Conservation (phyloP, 1,284 basidiomycete species). For the Xerocomus cyaneibrunnescens region DNA sequence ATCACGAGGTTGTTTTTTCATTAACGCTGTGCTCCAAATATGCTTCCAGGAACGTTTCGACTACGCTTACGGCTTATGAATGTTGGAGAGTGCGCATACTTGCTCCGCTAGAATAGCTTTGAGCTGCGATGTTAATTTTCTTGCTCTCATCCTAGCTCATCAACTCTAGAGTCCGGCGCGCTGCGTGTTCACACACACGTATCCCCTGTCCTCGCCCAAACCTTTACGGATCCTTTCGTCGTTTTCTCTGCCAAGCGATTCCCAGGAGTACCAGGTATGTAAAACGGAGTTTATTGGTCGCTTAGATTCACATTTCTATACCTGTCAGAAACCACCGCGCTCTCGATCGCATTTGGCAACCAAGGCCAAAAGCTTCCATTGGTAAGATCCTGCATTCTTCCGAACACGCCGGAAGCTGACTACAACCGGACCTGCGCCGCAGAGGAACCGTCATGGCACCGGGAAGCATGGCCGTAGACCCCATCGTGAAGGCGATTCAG, state of each 20-base stretch:
- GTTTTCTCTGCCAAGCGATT: constrained; percentile 92
- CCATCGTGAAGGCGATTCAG: constrained; percentile 51
- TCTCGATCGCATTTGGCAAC: constrained; percentile 88
- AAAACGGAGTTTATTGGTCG: constrained; percentile 14
- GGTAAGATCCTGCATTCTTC: constrained; percentile 46
- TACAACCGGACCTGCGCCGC: constrained; percentile 15
- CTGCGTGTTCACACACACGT: constrained; percentile 58
- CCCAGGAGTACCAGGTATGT: constrained; percentile 85
- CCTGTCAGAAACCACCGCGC: constrained; percentile 73
- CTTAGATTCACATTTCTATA: constrained; percentile 15
- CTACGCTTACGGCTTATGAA: constrained; percentile 82
- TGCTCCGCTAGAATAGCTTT: constrained; percentile 14
- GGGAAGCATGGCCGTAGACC: constrained; percentile 54
- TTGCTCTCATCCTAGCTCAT: constrained; percentile 48
- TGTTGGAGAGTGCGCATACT: constrained; percentile 69
- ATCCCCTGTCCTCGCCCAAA: constrained; percentile 78
- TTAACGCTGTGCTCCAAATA: constrained; percentile 22
- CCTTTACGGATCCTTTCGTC: constrained; percentile 84
- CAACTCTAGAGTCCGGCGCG: constrained; percentile 71
- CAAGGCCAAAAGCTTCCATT: constrained; percentile 90
- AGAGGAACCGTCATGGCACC: constrained; percentile 71
- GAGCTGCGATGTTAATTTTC: constrained; percentile 25
- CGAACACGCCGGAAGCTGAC: constrained; percentile 30
- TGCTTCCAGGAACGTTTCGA: constrained; percentile 62
- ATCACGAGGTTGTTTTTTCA: constrained; percentile 28